Conservation (phyloP, 2,329 filamentous ascomycete genomes). For the Colletotrichum trifolii region DNA sequence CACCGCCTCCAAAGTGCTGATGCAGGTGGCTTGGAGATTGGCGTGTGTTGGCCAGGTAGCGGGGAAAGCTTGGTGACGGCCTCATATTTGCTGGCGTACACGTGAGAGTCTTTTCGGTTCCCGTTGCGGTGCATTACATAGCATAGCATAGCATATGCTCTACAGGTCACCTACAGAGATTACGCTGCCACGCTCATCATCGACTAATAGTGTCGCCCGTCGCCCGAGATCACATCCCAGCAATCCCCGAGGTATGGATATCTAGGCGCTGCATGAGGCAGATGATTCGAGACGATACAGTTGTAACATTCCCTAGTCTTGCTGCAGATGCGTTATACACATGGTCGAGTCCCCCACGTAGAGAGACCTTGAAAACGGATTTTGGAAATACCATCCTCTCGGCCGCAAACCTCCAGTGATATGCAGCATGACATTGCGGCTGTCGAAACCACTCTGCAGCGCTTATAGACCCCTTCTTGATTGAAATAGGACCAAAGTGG, state of each 20-base stretch:
- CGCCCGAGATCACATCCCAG: too few species aligned
- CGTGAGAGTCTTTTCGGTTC: slow-evolving; percentile 13
- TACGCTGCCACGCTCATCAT: too few species aligned
- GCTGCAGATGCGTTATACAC: too few species aligned
- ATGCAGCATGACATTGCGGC: background rate
- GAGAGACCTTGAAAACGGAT: background rate
- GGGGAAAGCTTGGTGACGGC: slow-evolving; percentile 4
- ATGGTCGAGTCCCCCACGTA: too few species aligned
- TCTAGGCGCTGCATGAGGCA: too few species aligned
- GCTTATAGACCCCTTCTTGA: background rate
- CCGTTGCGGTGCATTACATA: slow-evolving; percentile 12
- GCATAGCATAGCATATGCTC: background rate
- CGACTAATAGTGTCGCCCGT: too few species aligned
- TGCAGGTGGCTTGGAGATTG: background rate
- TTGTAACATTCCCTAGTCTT: too few species aligned
- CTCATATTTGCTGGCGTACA: background rate
- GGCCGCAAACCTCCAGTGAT: slow-evolving; percentile 14
- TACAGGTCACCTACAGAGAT: too few species aligned
- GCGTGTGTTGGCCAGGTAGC: background rate
- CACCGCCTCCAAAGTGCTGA: slow-evolving; percentile 25
- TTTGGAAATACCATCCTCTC: slow-evolving; percentile 6
- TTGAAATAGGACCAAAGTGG: too few species aligned
- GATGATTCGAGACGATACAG: too few species aligned
- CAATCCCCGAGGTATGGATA: too few species aligned
- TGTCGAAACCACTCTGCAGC: slow-evolving; percentile 5